Evolutionary conservation across 495 filamentous ascomycete species (phyloP).

Genomic region (Tuber melanosporum): DNA sequence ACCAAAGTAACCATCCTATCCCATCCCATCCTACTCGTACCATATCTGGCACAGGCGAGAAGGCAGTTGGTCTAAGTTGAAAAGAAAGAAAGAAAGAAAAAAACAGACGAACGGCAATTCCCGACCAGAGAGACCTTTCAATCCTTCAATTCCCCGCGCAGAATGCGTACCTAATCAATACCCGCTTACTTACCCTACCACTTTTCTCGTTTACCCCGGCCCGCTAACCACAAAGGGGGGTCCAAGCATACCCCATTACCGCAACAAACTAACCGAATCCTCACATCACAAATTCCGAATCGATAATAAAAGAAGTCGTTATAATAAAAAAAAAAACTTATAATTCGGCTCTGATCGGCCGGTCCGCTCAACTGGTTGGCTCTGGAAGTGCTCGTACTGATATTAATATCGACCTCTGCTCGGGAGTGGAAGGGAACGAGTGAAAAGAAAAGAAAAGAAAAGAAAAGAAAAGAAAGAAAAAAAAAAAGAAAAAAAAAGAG

Average conservation of each 20-base stretch:
- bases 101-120: not conserved
- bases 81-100: not conserved
- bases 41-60: not conserved
- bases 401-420: slow-evolving; percentile 22
- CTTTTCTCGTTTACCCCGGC: not conserved
- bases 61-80: not conserved
- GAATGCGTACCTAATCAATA: slow-evolving; percentile 1
- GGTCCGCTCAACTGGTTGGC: slow-evolving; percentile 23
- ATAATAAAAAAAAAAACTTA: not conserved
- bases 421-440: not conserved
- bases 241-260: not conserved
- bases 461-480: no score
- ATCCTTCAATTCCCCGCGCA: not conserved
- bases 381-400: not conserved
- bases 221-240: not conserved
- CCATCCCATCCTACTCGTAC: not conserved
- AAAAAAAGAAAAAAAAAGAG: not conserved
- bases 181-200: not conserved
- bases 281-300: not conserved
- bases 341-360: slow-evolving; percentile 38
- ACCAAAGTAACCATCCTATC: not conserved
- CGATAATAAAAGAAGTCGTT: not conserved
- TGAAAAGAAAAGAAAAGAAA: not conserved
- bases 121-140: not conserved
- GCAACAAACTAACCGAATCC: not conserved